A percentile compares a stretch with the other conserved stretches of the same genome.
Evolutionary conservation across 108 stramenopile species (phyloP).

Genomic region (Fragilariopsis cylindrus): DNA sequence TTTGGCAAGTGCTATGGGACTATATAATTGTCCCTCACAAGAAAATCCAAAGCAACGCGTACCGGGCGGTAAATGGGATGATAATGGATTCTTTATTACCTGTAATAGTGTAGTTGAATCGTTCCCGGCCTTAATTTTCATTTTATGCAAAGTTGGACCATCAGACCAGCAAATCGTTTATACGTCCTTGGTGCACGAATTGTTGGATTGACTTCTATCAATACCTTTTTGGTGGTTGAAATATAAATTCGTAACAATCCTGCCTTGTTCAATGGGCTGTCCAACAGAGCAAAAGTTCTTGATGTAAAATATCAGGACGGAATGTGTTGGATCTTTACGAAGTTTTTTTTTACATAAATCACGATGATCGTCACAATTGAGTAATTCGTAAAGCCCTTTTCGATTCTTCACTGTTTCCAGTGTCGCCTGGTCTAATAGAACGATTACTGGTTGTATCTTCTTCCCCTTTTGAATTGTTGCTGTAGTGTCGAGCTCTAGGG

Average conservation of each 20-base stretch:
- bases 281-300: slow-evolving; percentile 95
- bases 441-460: slow-evolving; percentile 61
- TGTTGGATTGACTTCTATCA: slow-evolving; percentile 95
- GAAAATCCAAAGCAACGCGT: slow-evolving; percentile 86
- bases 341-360: slow-evolving; percentile 90
- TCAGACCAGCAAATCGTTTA: slow-evolving; percentile 91
- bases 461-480: slow-evolving; percentile 24
- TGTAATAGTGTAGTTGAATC: slow-evolving; percentile 91
- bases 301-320: slow-evolving; percentile 98
- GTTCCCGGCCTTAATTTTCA: slow-evolving; percentile 97
- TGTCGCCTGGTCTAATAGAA: slow-evolving; percentile 92
- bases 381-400: slow-evolving; percentile 91
- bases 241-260: slow-evolving; percentile 93
- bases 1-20: slow-evolving; percentile 81
- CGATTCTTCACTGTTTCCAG: slow-evolving; percentile 97
- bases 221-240: slow-evolving; percentile 86
- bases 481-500: slow-evolving; percentile 61
- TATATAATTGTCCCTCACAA: slow-evolving; percentile 84
- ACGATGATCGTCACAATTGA: slow-evolving; percentile 99
- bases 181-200: slow-evolving; percentile 96
- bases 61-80: slow-evolving; percentile 94
- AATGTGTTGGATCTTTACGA: slow-evolving; percentile 90
- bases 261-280: slow-evolving; percentile 98
- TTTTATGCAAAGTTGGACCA: slow-evolving; percentile 99
- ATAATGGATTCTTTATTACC: slow-evolving; percentile 97